These are phyloP conservation scores for Mallotus nudiflorus DNA, from an alignment of 345 rosid genomes.

Conservation along the genomic window DNA sequence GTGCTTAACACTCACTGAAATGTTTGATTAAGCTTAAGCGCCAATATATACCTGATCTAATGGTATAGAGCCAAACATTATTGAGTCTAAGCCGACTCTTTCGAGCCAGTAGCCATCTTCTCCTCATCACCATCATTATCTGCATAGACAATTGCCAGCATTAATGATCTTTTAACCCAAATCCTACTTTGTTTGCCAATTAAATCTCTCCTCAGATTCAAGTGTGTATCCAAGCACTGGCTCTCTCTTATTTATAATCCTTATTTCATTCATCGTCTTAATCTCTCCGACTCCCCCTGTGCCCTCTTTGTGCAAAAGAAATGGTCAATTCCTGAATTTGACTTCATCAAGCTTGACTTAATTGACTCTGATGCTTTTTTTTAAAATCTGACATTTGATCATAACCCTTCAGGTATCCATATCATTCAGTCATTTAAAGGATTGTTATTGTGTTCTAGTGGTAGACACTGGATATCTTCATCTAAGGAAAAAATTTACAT, in stretches of 20 bases:
- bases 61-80: no score
- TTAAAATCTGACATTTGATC: slow-evolving; percentile 25
- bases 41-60: no score
- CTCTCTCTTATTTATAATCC: slow-evolving; percentile 34
- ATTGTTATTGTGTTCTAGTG: slow-evolving; percentile 17
- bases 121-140: slow-evolving; percentile 8
- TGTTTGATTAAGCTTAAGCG: no score
- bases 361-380: slow-evolving; percentile 16
- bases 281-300: not conserved
- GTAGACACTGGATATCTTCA: not conserved
- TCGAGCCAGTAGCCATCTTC: no score
- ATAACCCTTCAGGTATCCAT: slow-evolving; percentile 27
- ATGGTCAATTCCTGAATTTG: not conserved
- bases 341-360: slow-evolving; percentile 21
- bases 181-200: slow-evolving; percentile 34
- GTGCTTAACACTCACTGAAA: no score
- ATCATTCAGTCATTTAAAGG: slow-evolving; percentile 53
- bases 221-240: slow-evolving; percentile 36
- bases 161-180: slow-evolving; percentile 29
- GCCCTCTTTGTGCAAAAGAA: not conserved
- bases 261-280: slow-evolving; percentile 13
- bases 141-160: slow-evolving; percentile 24
- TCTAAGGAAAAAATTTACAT: not conserved
- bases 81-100: no score
- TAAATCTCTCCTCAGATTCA: slow-evolving; percentile 37